phyloP scores from a whole-genome alignment of 441 rosid species.

The Adansonia grandidieri region DNA sequence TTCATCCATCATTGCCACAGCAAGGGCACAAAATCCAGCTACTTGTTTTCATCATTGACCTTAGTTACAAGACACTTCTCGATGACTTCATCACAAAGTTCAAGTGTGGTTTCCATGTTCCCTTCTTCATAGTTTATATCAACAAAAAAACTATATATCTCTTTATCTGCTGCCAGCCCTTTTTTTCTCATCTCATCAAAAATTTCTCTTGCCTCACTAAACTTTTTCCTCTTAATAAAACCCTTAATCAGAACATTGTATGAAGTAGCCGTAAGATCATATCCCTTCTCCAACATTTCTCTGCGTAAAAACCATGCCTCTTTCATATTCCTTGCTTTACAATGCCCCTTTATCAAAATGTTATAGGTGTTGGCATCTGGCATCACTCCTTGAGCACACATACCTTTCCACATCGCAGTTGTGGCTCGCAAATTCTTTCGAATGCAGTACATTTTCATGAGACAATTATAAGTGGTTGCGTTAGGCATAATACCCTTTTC shows the following conservation, averaged over 20 bases:
- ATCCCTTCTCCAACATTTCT: slow-evolving; percentile 75
- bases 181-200: slow-evolving; percentile 75
- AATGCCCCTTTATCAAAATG: slow-evolving; percentile 81
- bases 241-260: slow-evolving; percentile 77
- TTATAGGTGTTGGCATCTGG: slow-evolving; percentile 81
- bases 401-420: slow-evolving; percentile 52
- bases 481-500: slow-evolving; percentile 74
- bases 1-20: slow-evolving; percentile 4
- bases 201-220: slow-evolving; percentile 66
- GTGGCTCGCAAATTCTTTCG: slow-evolving; percentile 58
- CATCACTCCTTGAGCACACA: slow-evolving; percentile 65
- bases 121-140: slow-evolving; percentile 69
- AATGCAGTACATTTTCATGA: slow-evolving; percentile 73
- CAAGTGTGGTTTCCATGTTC: slow-evolving; percentile 56
- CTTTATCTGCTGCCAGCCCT: slow-evolving; percentile 65
- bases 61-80: slow-evolving; percentile 60
- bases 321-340: slow-evolving; percentile 92
- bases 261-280: slow-evolving; percentile 53
- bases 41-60: slow-evolving; percentile 38
- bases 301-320: slow-evolving; percentile 84
- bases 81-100: slow-evolving; percentile 80
- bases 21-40: slow-evolving; percentile 21
- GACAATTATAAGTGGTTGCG: slow-evolving; percentile 75
- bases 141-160: slow-evolving; percentile 57
- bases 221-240: slow-evolving; percentile 68